Conservation (phyloP, 2,329 filamentous ascomycete species). For the Fonsecaea nubica region DNA sequence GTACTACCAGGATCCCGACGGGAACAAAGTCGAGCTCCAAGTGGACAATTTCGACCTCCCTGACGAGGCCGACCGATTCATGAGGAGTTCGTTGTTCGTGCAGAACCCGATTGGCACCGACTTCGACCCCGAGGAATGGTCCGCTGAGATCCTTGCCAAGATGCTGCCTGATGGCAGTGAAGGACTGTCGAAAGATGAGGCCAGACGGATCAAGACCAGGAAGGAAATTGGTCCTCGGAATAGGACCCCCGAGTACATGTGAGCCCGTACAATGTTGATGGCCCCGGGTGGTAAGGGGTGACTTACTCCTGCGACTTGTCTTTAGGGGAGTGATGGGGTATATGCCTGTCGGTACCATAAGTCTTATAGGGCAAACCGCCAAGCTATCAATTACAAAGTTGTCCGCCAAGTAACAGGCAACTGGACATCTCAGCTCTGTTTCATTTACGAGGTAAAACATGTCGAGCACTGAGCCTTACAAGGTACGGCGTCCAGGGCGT, state of each 20-base stretch:
- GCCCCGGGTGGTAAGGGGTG: background rate
- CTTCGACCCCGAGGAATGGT: slow-evolving; percentile 25
- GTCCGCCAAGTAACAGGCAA: no score
- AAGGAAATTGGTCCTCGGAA: slow-evolving; percentile 21
- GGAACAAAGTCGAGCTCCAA: slow-evolving; percentile 57
- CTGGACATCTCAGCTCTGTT: no score
- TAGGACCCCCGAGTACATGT: background rate
- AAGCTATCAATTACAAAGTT: no score
- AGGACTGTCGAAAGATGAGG: slow-evolving; percentile 15
- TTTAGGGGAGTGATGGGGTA: background rate
- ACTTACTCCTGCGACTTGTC: background rate
- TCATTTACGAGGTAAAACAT: no score
- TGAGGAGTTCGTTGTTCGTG: slow-evolving; percentile 11
- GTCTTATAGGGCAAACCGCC: background rate
- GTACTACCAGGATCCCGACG: slow-evolving; percentile 59
- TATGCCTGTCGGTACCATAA: background rate
- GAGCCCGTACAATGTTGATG: background rate
- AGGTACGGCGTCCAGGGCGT: no score
- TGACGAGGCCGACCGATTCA: slow-evolving; percentile 27
- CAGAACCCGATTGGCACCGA: slow-evolving; percentile 31
- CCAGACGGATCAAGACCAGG: slow-evolving; percentile 18
- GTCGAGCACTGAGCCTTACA: no score
- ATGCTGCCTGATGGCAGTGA: slow-evolving; percentile 5
- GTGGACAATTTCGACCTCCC: slow-evolving; percentile 50
- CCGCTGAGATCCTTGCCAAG: slow-evolving; percentile 13